phyloP scores from a whole-genome alignment of 1,284 basidiomycete species.

The Moesziomyces aphidis region DNA sequence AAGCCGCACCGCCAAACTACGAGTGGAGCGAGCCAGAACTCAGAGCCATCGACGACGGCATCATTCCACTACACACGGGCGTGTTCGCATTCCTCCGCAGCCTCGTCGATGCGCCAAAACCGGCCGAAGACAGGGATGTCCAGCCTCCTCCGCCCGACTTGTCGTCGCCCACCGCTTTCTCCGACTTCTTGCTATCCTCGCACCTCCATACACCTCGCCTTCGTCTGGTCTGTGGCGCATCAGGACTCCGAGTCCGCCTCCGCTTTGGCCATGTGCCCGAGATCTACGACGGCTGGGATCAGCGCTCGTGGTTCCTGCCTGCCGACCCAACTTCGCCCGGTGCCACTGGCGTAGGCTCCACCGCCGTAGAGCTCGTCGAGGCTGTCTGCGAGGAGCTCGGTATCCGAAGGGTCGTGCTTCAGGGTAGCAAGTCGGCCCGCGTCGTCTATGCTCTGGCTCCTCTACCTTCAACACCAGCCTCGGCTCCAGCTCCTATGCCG shows the following conservation, averaged over 20 bases:
- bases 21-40: constrained; percentile 53
- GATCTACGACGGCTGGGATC: constrained; percentile 74
- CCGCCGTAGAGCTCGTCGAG: constrained; percentile 68
- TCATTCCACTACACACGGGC: constrained; percentile 31
- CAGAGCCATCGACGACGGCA: constrained; percentile 38
- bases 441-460: constrained; percentile 61
- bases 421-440: constrained; percentile 66
- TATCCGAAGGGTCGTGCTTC: constrained; percentile 72
- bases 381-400: constrained; percentile 77
- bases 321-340: constrained; percentile 27
- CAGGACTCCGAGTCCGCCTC: constrained; percentile 74
- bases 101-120: constrained; percentile 75
- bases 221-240: constrained; percentile 75
- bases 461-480: constrained; percentile 31
- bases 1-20: constrained; percentile 41
- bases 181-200: constrained; percentile 78
- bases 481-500: constrained; percentile 45
- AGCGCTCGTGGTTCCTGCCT: constrained; percentile 46
- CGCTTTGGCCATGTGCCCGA: constrained; percentile 80
- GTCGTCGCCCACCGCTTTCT: constrained; percentile 64
- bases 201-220: constrained; percentile 77
- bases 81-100: constrained; percentile 72
- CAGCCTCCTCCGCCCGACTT: constrained; percentile 79
- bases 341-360: constrained; percentile 32
- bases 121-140: constrained; percentile 82